Conservation (phyloP, 768 basidiomycete genomes). For the Clitopilus passeckerianus region DNA sequence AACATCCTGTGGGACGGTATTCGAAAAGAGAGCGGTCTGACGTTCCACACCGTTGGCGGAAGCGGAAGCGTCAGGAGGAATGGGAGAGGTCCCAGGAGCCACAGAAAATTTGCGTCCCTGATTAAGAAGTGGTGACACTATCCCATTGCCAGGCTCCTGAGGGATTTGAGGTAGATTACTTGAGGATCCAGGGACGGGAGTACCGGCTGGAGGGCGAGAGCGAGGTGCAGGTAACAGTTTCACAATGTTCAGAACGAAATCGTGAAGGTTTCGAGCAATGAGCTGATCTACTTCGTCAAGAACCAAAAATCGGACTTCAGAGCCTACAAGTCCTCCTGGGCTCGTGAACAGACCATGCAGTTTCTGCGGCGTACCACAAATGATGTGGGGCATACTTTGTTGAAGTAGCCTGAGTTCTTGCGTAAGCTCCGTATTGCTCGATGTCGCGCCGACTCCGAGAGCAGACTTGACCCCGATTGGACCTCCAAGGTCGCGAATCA, state of each 20-base stretch:
- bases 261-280: constrained; percentile 94
- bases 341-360: constrained; percentile 86
- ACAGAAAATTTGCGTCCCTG: constrained; percentile 57
- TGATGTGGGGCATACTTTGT: constrained; percentile 90
- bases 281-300: constrained; percentile 98
- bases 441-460: constrained; percentile 78
- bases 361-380: constrained; percentile 97
- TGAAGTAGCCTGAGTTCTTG: constrained; percentile 83
- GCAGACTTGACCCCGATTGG: constrained; percentile 90
- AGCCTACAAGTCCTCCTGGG: constrained; percentile 70
- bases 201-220: constrained; percentile 49
- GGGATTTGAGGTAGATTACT: constrained; percentile 30
- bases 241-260: constrained; percentile 91
- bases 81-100: constrained; percentile 43
- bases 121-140: constrained; percentile 31
- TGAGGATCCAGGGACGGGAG: constrained; percentile 29
- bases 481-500: constrained; percentile 91
- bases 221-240: constrained; percentile 88
- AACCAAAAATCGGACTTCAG: constrained; percentile 89
- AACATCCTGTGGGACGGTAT: constrained; percentile 97
- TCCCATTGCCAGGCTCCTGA: constrained; percentile 37
- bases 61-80: constrained; percentile 27
- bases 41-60: constrained; percentile 56
- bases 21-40: constrained; percentile 93
- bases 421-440: constrained; percentile 52